Base-by-base conservation (phyloP, 352 stramenopile species). In the Lagenidium sp. region DNA sequence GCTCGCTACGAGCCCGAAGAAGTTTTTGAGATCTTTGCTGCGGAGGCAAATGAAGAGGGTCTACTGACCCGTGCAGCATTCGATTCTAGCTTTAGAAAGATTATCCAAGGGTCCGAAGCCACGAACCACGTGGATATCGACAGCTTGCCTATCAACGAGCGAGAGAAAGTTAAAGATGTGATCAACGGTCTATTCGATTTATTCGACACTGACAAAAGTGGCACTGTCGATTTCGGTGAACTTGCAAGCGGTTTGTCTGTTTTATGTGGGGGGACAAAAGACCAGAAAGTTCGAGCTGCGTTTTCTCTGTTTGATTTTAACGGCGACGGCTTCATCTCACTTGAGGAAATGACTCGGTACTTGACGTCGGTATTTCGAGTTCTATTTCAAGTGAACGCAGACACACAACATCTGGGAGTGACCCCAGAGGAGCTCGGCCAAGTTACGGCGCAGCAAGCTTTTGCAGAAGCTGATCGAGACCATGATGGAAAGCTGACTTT, bases 291-390 rank as follows among this genome's bases (percentile, higher is more conserved):
- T 18, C 61, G 86, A 24, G 76, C 81, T 7, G 83, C 81, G 8
- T 95, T 95, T 36, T 66, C 67, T 8, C 50, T 96, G 1, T 91
- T 94, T 47, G 85, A 96, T 47, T 87, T 90, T 41, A 91, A 96
- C 50, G 78, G 77, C 23, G 85, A 96, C 49, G 80, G 82, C 0
- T 91, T 83, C 44, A 93, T 95, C 34, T 92, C 81, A 2, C 32
- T 87, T 11, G 72, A 87, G 7, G 82, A 95, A 30, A 91, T 95
- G 77, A 80, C 74, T 16, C 80, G 69, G 13, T 95, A 95, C 51
- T 47, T 95, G 23, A 85, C 79, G n/a, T 87, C 74, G 1, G 79
- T 94, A 0, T 94, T 95, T 48, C 79, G 73, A 24, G 78, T 94
- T 13, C 60, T 95, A 3, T 94, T 86, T 38, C 72, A 84, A 64